Percentiles rank a stretch among this genome's conserved stretches.
Conservation (phyloP, 2,329 filamentous ascomycete species). For the Lizonia empirigonia region DNA sequence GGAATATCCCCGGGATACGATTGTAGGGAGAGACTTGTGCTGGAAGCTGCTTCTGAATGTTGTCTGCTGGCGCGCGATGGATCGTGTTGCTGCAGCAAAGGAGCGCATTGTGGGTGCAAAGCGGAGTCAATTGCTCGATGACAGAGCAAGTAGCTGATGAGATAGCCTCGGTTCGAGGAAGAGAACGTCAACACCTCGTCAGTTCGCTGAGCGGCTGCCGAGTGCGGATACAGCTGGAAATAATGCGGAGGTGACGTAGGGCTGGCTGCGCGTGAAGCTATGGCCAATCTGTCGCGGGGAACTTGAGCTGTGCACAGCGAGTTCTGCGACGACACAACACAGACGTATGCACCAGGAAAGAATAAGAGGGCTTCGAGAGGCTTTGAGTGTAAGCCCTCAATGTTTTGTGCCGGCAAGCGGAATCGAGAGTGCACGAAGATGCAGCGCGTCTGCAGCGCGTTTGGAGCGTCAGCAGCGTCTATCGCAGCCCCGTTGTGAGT, state of each 20-base stretch:
- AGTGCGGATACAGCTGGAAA: conserved; percentile 3
- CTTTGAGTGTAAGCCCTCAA: conserved; percentile 10
- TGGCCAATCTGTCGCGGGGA: conserved; percentile 17
- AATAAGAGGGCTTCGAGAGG: not conserved
- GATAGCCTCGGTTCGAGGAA: conserved; percentile 5
- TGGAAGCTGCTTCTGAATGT: conserved; percentile 40
- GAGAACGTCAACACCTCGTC: conserved; percentile 17
- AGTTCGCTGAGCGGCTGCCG: not conserved
- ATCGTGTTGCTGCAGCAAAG: conserved; percentile 38
- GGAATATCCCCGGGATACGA: conserved; percentile 50
- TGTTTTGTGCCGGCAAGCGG: conserved; percentile 9
- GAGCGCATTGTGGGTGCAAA: conserved; percentile 37
- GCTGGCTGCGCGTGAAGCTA: conserved; percentile 11
- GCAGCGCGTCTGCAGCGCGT: conserved; percentile 20
- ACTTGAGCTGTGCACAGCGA: not conserved
- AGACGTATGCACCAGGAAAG: not conserved
- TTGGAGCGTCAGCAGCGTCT: conserved; percentile 30
- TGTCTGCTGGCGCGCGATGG: conserved; percentile 38
- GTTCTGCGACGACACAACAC: not conserved
- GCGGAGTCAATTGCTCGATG: conserved; percentile 3
- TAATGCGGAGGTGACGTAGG: conserved; percentile 11
- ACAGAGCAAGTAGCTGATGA: not conserved
- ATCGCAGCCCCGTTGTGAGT: conserved; percentile 1
- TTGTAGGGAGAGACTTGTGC: conserved; percentile 38
- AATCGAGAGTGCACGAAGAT: not conserved